phyloP scores from a whole-genome alignment of 345 rosid genomes.

The Passiflora organensis region DNA sequence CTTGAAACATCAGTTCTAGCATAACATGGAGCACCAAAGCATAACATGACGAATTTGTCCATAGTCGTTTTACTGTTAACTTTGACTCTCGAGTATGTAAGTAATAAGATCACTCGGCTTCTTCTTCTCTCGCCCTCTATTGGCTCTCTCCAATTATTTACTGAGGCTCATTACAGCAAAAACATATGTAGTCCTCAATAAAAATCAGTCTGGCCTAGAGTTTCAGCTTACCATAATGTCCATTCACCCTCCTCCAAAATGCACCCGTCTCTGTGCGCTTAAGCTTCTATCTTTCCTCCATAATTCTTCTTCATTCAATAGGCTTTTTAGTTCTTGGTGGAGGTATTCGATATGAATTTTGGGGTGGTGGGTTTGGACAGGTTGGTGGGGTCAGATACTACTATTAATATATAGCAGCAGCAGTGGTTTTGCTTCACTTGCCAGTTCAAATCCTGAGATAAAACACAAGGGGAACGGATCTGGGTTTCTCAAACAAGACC shows the following conservation, averaged over 20 bases:
- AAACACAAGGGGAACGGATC: conserved; percentile 54
- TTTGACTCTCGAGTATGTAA: no score
- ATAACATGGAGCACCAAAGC: no score
- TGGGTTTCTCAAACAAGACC: conserved; percentile 57
- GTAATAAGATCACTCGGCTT: no score
- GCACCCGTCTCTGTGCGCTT: conserved; percentile 8
- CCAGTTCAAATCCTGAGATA: conserved; percentile 46
- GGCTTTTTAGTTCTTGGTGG: conserved; percentile 15
- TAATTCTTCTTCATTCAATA: conserved; percentile 8
- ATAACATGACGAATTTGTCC: no score
- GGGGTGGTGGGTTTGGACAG: conserved; percentile 48
- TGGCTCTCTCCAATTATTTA: no score
- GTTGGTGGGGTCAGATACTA: conserved; percentile 35
- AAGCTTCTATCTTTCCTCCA: conserved; percentile 10
- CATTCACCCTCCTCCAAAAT: conserved; percentile 3
- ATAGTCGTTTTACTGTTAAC: no score
- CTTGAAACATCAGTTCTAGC: no score
- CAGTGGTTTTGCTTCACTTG: conserved; percentile 21
- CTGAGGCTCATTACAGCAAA: no score
- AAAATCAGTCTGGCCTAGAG: no score
- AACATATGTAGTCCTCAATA: no score
- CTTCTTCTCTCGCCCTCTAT: no score
- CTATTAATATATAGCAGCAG: neutral
- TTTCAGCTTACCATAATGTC: conserved; percentile 15
- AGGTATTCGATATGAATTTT: conserved; percentile 39